Evolutionary conservation across 2,329 filamentous ascomycete genomes (phyloP).

Genomic region (Zymoseptoria brevis): DNA sequence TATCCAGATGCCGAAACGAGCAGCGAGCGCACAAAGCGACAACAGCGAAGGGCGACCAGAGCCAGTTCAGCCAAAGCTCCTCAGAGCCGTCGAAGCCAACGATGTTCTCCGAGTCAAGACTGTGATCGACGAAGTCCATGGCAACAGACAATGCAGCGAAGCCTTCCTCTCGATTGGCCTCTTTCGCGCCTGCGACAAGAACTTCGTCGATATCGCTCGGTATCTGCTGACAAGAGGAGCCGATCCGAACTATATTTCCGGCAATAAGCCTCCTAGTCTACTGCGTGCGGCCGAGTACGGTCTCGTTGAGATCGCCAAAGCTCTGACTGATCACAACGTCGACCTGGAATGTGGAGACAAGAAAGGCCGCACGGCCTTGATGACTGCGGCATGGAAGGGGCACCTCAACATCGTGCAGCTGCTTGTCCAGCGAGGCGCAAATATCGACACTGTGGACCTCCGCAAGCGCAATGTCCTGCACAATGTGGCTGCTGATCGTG

Average conservation of each 20-base stretch:
- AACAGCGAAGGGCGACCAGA: constrained; percentile 10
- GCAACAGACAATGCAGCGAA: constrained; percentile 31
- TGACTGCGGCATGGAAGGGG: constrained; percentile 38
- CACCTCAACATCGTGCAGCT: constrained; percentile 33
- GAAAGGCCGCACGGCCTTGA: constrained; percentile 37
- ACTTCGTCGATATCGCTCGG: constrained; percentile 19
- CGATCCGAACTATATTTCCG: constrained; percentile 27
- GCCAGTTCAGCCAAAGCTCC: constrained; percentile 36
- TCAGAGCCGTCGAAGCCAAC: constrained; percentile 34
- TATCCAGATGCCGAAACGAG: constrained; percentile 9
- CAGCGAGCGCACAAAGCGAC: constrained; percentile 11
- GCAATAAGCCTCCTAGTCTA: constrained; percentile 16
- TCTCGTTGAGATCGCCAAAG: constrained; percentile 8
- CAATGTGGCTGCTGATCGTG: constrained; percentile 37
- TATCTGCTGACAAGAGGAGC: constrained; percentile 34
- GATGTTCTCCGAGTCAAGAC: constrained; percentile 28
- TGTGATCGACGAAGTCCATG: constrained; percentile 28
- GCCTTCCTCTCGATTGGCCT: constrained; percentile 34
- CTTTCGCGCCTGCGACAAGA: constrained; percentile 35
- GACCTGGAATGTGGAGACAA: constrained; percentile 32
- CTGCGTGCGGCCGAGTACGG: constrained; percentile 18
- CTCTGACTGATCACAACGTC: constrained; percentile 14
- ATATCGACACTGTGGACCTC: constrained; percentile 18
- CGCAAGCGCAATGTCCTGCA: constrained; percentile 28
- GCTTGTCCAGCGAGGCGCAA: constrained; percentile 26